Base-by-base conservation (phyloP, 2,329 filamentous ascomycete genomes). In the Cordyceps cicadae region DNA sequence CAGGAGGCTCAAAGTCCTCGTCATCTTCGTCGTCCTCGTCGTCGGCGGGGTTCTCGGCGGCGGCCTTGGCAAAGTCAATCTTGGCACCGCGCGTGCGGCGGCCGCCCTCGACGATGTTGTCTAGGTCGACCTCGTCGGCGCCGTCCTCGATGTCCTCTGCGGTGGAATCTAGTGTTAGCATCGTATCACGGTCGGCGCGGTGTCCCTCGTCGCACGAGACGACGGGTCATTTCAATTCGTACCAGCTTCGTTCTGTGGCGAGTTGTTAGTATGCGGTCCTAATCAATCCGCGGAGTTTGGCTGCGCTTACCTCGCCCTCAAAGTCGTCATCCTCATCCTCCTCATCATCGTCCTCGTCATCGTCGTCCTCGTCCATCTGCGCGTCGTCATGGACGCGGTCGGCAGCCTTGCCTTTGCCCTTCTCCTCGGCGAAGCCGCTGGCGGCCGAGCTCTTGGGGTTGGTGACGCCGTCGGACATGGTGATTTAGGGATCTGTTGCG, bases 21-120 rank as follows among this genome's bases (percentile, higher is more conserved):
- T 89, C 87, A 51, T 89, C 89, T 0, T 94, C 90, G 34, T 93
- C 87, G 15, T 90, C 89, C 5, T 92, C 89, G 8, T 89, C 87
- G n/a, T 86, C 84, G 65, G 81, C 84, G 52, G 84, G 85, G 68
- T 89, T 83, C 75, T 96, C 86, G 75, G 89, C 82, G 29, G 90
- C 91, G 21, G 92, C 92, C 79, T 96, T 92, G 70, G 89, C 88
- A 77, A 90, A 97, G 81, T 97, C 90, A 73, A 97, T 97, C 70
- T 87, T 83, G 75, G 90, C 90, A 71, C 92, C 92, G 70, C 93
- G 93, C 65, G 93, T 97, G 75, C 94, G 93, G 69, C 87, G 85
- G 64, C 87, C 87, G 65, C 81, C 83, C 62, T 78, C 74, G 71
- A 97, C 86, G 74, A 97, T 96, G 82, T 97, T 97, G 73, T 84